Evolutionary conservation across 73 alveolate genomes (phyloP), one percentile per base, ranked within the genome.

Genomic region (Paramecium sonneborni): DNA sequence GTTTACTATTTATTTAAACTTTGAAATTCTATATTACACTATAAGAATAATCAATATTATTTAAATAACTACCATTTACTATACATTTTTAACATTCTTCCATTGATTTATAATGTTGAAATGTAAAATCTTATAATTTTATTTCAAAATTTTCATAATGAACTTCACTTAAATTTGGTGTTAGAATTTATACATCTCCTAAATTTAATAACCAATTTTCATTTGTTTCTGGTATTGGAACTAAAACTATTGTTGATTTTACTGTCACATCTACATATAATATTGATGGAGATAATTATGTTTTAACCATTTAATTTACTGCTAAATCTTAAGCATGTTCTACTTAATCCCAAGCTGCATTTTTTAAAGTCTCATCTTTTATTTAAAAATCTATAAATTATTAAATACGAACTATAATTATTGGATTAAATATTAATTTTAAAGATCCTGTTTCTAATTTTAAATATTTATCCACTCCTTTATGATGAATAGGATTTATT

Each of bases 141-240:
- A 88, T 41, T 28, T 88, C 94, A 38, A 88, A 88, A 23, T 76
- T 88, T 21, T 69, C 85, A 69, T 88, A 26, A 34, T 76, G 70
- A 6, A 43, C 26, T 20, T 69, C 91, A 28, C 21, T 85, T 38
- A 69, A 39, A 24, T 20, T 44, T 26, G 87, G 91, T 12, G 94
- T 88, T 21, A 21, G 11, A 15, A 88, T 88, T 26, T 52, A 43
- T 14, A 88, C 79, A 26, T 88, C 70, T 43, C 94, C 94, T 0
- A 88, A 41, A 88, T 88, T 88, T 7, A 88, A 24, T 20, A 88
- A 57, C 94, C 94, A 88, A 48, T 62, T 48, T 72, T 88, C 94
- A 6, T 88, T 11, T 3, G 94, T 43, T 0, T 76, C 44, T 41
- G 52, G 46, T 11, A 88, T 37, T 30, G 94, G 94, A 2, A 88